Evolutionary conservation across 805 yeast genomes (phyloP).

Genomic region (Starmera pachycereana): DNA sequence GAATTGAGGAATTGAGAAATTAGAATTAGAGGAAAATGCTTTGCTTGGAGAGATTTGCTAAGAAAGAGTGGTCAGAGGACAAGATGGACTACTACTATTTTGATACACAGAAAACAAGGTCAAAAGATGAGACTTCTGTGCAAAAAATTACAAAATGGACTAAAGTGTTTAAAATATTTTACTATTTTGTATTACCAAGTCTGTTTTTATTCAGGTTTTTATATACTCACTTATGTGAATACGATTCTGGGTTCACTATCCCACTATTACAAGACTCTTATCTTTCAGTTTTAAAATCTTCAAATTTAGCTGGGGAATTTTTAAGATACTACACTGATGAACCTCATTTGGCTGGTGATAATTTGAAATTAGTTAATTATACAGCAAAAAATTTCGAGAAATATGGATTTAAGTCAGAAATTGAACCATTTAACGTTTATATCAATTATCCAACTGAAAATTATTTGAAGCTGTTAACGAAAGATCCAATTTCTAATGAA

Average conservation of each 20-base stretch:
- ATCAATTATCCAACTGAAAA: conserved; percentile 54
- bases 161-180: no score
- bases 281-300: conserved; percentile 14
- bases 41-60: no score
- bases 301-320: conserved; percentile 41
- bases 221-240: neutral
- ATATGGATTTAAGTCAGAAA: conserved; percentile 43
- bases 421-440: conserved; percentile 52
- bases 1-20: no score
- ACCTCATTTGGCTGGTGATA: conserved; percentile 52
- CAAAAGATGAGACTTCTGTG: no score
- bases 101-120: no score
- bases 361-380: conserved; percentile 41
- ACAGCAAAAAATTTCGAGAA: conserved; percentile 47
- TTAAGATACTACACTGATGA: conserved; percentile 37
- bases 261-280: conserved; percentile 12
- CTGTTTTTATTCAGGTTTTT: no score
- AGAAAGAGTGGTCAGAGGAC: no score
- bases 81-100: no score
- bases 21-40: no score
- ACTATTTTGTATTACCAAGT: no score
- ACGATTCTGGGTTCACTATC: neutral
- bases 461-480: conserved; percentile 32
- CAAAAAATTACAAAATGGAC: no score
- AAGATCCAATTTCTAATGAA: conserved; percentile 2